Base-by-base conservation (phyloP, 768 basidiomycete species). In the Psilocybe tampanensis region DNA sequence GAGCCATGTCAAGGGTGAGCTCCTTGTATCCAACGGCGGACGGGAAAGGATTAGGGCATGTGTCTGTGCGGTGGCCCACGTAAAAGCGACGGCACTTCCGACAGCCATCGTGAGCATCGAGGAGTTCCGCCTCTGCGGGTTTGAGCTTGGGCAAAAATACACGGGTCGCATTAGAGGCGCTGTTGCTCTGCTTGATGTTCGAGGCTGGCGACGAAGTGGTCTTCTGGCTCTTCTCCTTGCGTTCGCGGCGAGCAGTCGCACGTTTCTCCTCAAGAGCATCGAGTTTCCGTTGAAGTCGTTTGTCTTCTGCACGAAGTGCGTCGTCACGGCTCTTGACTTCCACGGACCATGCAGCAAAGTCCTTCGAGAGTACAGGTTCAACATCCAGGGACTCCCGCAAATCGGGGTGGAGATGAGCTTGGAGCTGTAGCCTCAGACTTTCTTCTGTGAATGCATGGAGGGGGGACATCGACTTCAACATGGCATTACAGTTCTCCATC, bases 401-500 rank as follows among this genome's bases (percentile, higher is more conserved):
- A 2, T 21, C 19, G 5, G 17, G 44, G 12, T 44, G 2, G n/a
- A 44, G 19, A 12, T 18, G 44, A 2, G 44, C 2, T 21, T 44
- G 13, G 11, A 44, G 44, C 22, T 44, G 44, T 4, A 44, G 5
- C 44, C 21, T 44, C 3, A 44, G 21, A 4, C 2, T 5, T 12
- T 44, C 44, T 2, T 22, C 21, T 21, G 2, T 44, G 21, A 44
- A 21, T 9, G 44, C 44, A 18, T 60, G 52, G 12, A 34, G 34
- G 3, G 51, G 47, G 1, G 57, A 22, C n/a, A 58, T 43, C 17
- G 59, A 52, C n/a, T 36, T 56, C 6, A 62, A 48, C 24, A 64
- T 54, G 7, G 63, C 49, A 41, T 62, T 64, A 13, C 57, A 52
- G 47, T 62, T 64, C 36, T 66, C 61, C 2, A 66, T 23, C 44